Percentiles rank a stretch among this genome's conserved stretches.
Evolutionary conservation across 2,329 filamentous ascomycete genomes (phyloP).

Genomic region (Monascus ruber): DNA sequence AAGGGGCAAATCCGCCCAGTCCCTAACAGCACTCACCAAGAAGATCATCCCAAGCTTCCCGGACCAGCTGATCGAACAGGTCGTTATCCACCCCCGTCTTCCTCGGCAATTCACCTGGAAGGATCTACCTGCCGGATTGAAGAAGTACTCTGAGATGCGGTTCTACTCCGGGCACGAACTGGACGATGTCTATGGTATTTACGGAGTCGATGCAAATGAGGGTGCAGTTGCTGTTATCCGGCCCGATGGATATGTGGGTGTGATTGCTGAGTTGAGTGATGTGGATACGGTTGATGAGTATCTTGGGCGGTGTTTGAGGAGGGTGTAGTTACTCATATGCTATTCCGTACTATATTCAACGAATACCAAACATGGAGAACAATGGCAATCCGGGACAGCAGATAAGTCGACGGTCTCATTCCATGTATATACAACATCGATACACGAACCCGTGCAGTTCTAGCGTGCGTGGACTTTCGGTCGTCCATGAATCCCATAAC

Average conservation of each 20-base stretch:
- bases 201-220: constrained; percentile 19
- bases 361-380: too few relatives aligned
- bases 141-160: constrained; percentile 23
- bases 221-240: constrained; percentile 26
- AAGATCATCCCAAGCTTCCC: constrained; percentile 16
- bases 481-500: too few relatives aligned
- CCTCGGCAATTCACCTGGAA: constrained; percentile 20
- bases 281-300: constrained; percentile 15
- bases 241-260: constrained; percentile 29
- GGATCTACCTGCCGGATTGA: constrained; percentile 19
- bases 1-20: constrained; percentile 13
- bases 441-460: too few relatives aligned
- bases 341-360: too few relatives aligned
- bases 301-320: constrained; percentile 5
- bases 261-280: constrained; percentile 16
- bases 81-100: constrained; percentile 23
- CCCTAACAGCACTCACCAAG: constrained; percentile 12
- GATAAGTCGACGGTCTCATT: too few relatives aligned
- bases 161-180: constrained; percentile 22
- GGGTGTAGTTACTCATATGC: too few relatives aligned
- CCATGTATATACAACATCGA: too few relatives aligned
- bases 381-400: too few relatives aligned
- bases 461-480: too few relatives aligned
- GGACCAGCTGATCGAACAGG: constrained; percentile 18
- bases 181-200: constrained; percentile 26